These are phyloP conservation scores for Kluyveromyces starmeri DNA, from an alignment of 805 yeast species.

Conservation along the genomic window DNA sequence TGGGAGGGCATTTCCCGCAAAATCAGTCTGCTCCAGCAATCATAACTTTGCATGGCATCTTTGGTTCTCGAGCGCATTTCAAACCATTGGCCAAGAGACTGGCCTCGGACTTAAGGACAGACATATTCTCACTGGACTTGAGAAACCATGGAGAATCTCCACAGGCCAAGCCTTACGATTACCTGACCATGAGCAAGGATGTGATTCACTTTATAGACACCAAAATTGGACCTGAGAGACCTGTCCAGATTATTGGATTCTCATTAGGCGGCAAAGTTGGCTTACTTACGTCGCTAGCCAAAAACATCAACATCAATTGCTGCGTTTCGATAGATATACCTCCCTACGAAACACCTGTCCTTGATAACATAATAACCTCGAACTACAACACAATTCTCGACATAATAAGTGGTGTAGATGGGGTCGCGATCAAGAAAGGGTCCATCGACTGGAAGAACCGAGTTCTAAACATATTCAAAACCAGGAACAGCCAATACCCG, in stretches of 20 bases:
- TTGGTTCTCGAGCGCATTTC: constrained; percentile 42
- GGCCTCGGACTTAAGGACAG: constrained; percentile 25
- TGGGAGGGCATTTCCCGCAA: neutral
- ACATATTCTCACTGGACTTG: constrained; percentile 39
- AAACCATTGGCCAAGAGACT: constrained; percentile 32
- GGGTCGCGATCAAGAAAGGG: constrained; percentile 12
- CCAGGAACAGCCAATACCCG: constrained; percentile 11
- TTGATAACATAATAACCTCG: constrained; percentile 16
- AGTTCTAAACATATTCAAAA: constrained; percentile 13
- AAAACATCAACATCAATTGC: constrained; percentile 25
- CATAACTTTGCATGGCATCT: constrained; percentile 43
- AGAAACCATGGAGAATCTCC: constrained; percentile 49
- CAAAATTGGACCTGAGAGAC: constrained; percentile 17
- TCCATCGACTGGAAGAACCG: constrained; percentile 18
- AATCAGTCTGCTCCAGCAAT: constrained; percentile 29
- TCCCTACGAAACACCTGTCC: constrained; percentile 19
- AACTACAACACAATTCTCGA: constrained; percentile 18
- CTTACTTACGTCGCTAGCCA: constrained; percentile 34
- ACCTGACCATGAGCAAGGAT: constrained; percentile 37
- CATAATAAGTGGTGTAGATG: constrained; percentile 11
- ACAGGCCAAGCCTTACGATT: constrained; percentile 37
- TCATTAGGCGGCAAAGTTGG: constrained; percentile 57
- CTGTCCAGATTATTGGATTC: constrained; percentile 39
- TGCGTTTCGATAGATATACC: constrained; percentile 36
- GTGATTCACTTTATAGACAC: constrained; percentile 30